Percentiles rank a stretch among this genome's conserved stretches.
These are phyloP conservation scores for Fonsecaea multimorphosa DNA, from an alignment of 2,329 filamentous ascomycete genomes.

Conservation along the genomic window DNA sequence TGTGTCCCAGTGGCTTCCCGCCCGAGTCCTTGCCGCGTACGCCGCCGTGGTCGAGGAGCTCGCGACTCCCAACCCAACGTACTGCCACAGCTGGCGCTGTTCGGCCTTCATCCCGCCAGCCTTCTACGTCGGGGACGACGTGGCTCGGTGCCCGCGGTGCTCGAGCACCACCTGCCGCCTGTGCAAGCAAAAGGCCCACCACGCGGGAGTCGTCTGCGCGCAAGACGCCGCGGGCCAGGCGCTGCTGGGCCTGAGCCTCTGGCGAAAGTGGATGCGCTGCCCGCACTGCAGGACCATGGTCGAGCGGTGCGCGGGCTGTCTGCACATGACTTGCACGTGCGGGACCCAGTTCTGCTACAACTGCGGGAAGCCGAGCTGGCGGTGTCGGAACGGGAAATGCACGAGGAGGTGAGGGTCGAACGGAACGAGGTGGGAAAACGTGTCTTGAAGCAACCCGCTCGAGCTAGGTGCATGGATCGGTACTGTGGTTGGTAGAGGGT, in stretches of 20 bases:
- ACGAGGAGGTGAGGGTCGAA: too few relatives aligned
- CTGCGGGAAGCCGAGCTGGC: constrained; percentile 7
- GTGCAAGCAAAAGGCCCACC: neutral
- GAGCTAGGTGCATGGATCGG: neutral
- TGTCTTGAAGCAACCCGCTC: too few relatives aligned
- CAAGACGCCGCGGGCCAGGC: constrained; percentile 6
- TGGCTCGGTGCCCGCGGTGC: neutral
- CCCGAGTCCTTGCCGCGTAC: neutral
- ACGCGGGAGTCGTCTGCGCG: neutral
- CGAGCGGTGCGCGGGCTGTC: constrained; percentile 27
- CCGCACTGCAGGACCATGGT: constrained; percentile 30
- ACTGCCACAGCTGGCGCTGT: neutral
- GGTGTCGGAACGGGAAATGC: too few relatives aligned
- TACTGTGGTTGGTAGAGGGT: neutral
- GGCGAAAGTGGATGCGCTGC: constrained; percentile 30
- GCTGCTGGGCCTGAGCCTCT: constrained; percentile 1
- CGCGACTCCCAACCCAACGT: neutral
- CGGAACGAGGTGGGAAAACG: too few relatives aligned
- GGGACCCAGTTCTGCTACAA: constrained; percentile 30
- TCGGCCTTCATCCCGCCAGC: neutral
- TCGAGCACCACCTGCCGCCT: neutral
- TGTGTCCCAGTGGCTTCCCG: neutral
- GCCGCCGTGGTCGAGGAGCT: constrained; percentile 1
- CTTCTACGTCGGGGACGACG: neutral
- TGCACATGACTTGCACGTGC: constrained; percentile 29